These are phyloP conservation scores for Claviceps digitariae DNA, from an alignment of 2,329 filamentous ascomycete genomes.

Conservation along the genomic window DNA sequence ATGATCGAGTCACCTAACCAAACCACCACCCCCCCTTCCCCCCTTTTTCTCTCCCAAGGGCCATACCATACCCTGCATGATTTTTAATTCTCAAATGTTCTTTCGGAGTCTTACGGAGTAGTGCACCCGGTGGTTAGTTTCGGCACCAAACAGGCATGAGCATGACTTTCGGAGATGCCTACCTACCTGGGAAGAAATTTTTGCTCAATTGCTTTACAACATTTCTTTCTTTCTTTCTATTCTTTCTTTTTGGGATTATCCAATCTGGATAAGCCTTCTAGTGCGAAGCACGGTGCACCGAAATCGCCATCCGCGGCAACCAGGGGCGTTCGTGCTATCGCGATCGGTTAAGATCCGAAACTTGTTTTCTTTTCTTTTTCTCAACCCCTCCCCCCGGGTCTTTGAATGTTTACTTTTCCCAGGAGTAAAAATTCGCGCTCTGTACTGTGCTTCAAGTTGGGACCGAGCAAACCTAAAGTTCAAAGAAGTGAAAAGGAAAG, in stretches of 20 bases:
- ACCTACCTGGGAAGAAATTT: background rate
- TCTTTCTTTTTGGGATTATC: background rate
- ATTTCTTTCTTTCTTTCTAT: background rate
- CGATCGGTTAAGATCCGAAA: slow-evolving; percentile 2
- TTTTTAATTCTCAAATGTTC: background rate
- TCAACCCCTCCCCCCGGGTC: too few relatives aligned
- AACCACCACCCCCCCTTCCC: too few relatives aligned
- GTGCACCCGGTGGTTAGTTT: background rate
- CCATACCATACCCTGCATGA: background rate
- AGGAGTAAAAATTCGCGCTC: too few relatives aligned
- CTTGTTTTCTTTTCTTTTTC: background rate
- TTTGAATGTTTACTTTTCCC: background rate
- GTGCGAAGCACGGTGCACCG: background rate
- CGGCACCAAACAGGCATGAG: background rate
- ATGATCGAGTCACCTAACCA: background rate
- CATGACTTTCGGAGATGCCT: background rate
- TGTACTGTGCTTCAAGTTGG: too few relatives aligned
- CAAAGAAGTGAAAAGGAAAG: too few relatives aligned
- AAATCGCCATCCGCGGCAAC: background rate
- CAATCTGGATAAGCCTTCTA: background rate
- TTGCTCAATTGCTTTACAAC: background rate
- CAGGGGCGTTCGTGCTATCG: background rate
- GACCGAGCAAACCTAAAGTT: too few relatives aligned
- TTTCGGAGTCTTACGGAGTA: background rate
- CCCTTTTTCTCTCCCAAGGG: background rate